A percentile compares a stretch with the other conserved stretches of the same genome.
These are phyloP conservation scores for Apiotrichum domesticum DNA, from an alignment of 1,284 basidiomycete genomes.

Conservation along the genomic window DNA sequence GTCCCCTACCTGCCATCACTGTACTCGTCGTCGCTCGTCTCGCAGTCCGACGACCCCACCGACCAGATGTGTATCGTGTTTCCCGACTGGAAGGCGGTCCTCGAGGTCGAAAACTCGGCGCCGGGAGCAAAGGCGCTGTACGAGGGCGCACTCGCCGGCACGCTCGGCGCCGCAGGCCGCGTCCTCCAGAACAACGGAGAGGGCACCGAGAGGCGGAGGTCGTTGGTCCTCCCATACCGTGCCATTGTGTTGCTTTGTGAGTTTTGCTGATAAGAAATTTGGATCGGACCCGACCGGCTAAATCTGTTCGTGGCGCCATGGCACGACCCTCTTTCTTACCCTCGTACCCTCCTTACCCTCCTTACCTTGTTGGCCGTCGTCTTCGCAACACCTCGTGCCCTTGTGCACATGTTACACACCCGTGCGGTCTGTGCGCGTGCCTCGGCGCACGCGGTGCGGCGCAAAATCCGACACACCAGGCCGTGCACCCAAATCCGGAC, in stretches of 20 bases:
- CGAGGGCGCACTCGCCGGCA: constrained; percentile 58
- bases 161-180: constrained; percentile 42
- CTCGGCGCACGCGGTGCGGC: too few species aligned
- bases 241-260: constrained; percentile 74
- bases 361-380: too few species aligned
- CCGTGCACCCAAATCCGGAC: neutral
- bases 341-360: too few species aligned
- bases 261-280: constrained; percentile 26
- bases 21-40: constrained; percentile 73
- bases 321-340: too few species aligned
- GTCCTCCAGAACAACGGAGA: constrained; percentile 20
- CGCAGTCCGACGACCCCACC: constrained; percentile 59
- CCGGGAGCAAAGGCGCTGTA: constrained; percentile 67
- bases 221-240: constrained; percentile 58
- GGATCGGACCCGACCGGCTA: too few species aligned
- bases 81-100: constrained; percentile 79
- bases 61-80: constrained; percentile 73
- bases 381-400: too few species aligned
- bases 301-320: too few species aligned
- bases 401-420: neutral
- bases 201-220: constrained; percentile 49
- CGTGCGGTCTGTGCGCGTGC: too few species aligned
- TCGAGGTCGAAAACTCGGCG: constrained; percentile 58
- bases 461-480: neutral
- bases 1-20: constrained; percentile 50